phyloP scores from a whole-genome alignment of 202 grass and related monocot species.

The Bolboschoenoplectus hybrid region DNA sequence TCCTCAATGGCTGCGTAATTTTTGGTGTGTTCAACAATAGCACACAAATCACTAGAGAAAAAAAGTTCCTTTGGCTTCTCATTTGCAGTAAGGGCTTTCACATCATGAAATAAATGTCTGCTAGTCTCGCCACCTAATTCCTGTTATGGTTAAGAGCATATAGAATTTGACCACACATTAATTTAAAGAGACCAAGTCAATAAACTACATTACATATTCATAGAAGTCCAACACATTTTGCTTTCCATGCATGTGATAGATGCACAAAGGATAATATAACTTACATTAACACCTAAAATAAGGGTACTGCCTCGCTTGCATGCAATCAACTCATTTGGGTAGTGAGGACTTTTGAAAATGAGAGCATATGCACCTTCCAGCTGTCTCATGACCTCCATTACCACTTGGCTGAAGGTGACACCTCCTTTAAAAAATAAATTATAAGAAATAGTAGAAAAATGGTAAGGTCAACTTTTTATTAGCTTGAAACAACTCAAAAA shows the following conservation, averaged over 20 bases:
- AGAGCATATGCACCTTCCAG: conserved; percentile 95
- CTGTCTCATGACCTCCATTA: conserved; percentile 96
- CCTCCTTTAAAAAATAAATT: conserved; percentile 48
- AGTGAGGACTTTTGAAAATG: conserved; percentile 96
- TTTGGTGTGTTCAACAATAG: conserved; percentile 97
- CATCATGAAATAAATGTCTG: conserved; percentile 77
- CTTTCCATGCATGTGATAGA: conserved; percentile 38
- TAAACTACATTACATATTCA: conserved; percentile 32
- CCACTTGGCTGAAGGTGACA: conserved; percentile 90
- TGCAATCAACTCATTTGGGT: conserved; percentile 86
- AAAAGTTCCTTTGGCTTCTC: conserved; percentile 85
- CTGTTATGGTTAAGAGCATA: conserved; percentile 39
- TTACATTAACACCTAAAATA: conserved; percentile 91
- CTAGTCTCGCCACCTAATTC: conserved; percentile 63
- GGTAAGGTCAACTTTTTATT: conserved; percentile 9
- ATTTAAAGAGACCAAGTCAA: neutral
- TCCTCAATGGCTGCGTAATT: conserved; percentile 92
- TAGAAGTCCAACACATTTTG: conserved; percentile 7
- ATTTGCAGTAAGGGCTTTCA: conserved; percentile 76
- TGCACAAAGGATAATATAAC: conserved; percentile 30
- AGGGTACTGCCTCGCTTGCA: conserved; percentile 82
- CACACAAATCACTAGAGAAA: conserved; percentile 95
- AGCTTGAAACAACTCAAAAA: conserved; percentile 28
- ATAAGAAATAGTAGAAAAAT: conserved; percentile 27
- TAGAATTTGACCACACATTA: conserved; percentile 23